Evolutionary conservation across 2,329 filamentous ascomycete genomes (phyloP).

Genomic region (Pyrenochaeta sp.): DNA sequence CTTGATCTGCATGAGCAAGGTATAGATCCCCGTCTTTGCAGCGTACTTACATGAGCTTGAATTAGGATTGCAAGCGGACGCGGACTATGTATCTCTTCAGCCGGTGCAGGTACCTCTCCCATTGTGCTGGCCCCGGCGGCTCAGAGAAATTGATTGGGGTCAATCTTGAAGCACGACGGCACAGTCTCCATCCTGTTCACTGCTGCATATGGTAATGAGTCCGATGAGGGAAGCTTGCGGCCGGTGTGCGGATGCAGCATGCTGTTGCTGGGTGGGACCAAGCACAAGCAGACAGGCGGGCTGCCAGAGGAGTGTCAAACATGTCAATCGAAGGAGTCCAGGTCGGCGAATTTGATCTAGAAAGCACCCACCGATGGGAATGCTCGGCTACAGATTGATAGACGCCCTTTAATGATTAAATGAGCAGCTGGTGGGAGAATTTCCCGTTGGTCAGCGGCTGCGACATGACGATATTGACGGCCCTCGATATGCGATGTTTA

Average conservation of each 20-base stretch:
- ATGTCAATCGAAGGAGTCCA: conserved; percentile 7
- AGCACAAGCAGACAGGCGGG: conserved; percentile 21
- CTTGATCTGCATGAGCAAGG: conserved; percentile 50
- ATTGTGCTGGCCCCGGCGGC: conserved; percentile 31
- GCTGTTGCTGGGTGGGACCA: conserved; percentile 22
- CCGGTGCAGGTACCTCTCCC: conserved; percentile 46
- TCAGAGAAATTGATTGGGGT: conserved; percentile 42
- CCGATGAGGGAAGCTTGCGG: conserved; percentile 26
- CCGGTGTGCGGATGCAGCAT: conserved; percentile 26
- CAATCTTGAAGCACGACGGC: conserved; percentile 35
- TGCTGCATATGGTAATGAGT: conserved; percentile 37
- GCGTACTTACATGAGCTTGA: conserved; percentile 35
- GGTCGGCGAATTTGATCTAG: neutral
- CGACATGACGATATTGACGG: conserved; percentile 17
- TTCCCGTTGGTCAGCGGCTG: conserved; percentile 33
- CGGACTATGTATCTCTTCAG: conserved; percentile 45
- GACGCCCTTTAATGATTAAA: neutral
- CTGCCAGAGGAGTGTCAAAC: conserved; percentile 21
- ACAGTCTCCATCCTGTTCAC: conserved; percentile 16
- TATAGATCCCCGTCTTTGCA: conserved; percentile 42
- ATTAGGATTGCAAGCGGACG: conserved; percentile 40
- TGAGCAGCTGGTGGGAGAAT: conserved; percentile 7
- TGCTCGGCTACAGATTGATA: conserved; percentile 15
- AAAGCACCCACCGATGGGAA: conserved; percentile 18
- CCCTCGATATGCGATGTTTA: conserved; percentile 23